These are phyloP conservation scores for Trichoderma erinaceum DNA, from an alignment of 495 filamentous ascomycete genomes.

Conservation along the genomic window DNA sequence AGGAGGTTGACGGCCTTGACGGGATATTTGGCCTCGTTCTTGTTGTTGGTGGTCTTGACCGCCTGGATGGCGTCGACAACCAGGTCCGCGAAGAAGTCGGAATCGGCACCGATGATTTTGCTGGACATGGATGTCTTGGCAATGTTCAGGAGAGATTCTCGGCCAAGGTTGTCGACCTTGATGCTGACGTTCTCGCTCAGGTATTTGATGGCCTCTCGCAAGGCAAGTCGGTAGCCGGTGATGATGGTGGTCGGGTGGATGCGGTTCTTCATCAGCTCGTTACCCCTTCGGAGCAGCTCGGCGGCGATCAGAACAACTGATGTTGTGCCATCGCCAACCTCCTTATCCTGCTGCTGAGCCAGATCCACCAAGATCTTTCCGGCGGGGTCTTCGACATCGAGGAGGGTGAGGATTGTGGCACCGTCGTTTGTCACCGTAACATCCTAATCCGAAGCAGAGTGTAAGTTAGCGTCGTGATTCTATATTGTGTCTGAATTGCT, in stretches of 20 bases:
- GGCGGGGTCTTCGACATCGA: constrained; percentile 96
- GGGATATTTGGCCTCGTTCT: constrained; percentile 87
- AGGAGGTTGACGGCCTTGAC: constrained; percentile 98
- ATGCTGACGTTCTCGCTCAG: constrained; percentile 97
- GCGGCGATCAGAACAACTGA: constrained; percentile 96
- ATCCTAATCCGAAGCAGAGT: constrained; percentile 53
- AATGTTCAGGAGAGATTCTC: constrained; percentile 87
- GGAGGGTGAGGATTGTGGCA: constrained; percentile 87
- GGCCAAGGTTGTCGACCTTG: constrained; percentile 84
- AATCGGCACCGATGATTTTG: constrained; percentile 95
- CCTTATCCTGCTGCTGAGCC: constrained; percentile 97
- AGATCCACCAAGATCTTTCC: constrained; percentile 98
- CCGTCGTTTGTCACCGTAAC: constrained; percentile 99
- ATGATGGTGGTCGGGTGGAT: constrained; percentile 99
- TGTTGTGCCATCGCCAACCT: constrained; percentile 96
- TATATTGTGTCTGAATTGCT: constrained; percentile 9
- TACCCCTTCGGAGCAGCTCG: constrained; percentile 87
- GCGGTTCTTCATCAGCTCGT: constrained; percentile 98
- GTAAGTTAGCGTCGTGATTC: neutral
- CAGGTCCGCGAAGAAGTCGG: constrained; percentile 96
- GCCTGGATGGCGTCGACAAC: constrained; percentile 93
- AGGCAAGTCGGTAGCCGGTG: constrained; percentile 90
- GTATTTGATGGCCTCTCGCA: constrained; percentile 95
- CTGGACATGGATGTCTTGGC: constrained; percentile 99
- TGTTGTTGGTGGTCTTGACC: constrained; percentile 88